Evolutionary conservation across 2,329 filamentous ascomycete species (phyloP), one percentile per base, ranked within the genome.

Genomic region (Phialophora expanda): DNA sequence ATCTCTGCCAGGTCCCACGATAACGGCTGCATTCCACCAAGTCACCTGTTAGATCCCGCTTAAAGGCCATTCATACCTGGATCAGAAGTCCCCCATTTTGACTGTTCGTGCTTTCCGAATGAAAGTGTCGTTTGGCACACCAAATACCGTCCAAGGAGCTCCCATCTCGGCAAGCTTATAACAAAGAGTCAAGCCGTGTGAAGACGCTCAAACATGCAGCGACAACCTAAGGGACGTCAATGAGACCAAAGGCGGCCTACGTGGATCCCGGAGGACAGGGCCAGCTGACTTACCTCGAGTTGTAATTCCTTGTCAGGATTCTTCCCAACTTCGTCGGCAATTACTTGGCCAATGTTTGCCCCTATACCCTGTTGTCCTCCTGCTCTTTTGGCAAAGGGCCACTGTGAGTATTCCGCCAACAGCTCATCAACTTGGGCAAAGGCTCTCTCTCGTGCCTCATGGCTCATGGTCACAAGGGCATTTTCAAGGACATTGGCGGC

Each of bases 401-500:
- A 99, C 82, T 98, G 95, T 74, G 92, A 96, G 80, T 97, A 99
- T 77, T 98, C 94, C 50, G 92, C 92, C 65, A 99, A 83, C 70
- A 99, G 82, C 81, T 98, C 95, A 78, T 99, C 95, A 20, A 97
- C 96, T 82, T 98, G 94, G 48, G 93, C 92, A 79, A 98, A 99
- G 4, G 95, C 94, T 72, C 94, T 86, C 81, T 99, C 95, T 73
- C 95, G 85, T 63, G 94, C 89, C 82, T 99, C 95, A 77, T 98
- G 95, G 72, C 93, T 92, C 69, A 99, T 87, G 14, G 91, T 96
- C 64, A 91, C 92, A 74, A 99, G 83, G n/a, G 94, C 95, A 76
- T 99, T 99, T 82, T 99, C 95, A 65, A 99, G 86, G 30, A 99
- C 95, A 75, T 99, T 99, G 68, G 95, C 95, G 54, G 95, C 95